Percentiles rank a stretch among this genome's conserved stretches.
Conservation (phyloP, 495 filamentous ascomycete species). For the Neurospora sp. region DNA sequence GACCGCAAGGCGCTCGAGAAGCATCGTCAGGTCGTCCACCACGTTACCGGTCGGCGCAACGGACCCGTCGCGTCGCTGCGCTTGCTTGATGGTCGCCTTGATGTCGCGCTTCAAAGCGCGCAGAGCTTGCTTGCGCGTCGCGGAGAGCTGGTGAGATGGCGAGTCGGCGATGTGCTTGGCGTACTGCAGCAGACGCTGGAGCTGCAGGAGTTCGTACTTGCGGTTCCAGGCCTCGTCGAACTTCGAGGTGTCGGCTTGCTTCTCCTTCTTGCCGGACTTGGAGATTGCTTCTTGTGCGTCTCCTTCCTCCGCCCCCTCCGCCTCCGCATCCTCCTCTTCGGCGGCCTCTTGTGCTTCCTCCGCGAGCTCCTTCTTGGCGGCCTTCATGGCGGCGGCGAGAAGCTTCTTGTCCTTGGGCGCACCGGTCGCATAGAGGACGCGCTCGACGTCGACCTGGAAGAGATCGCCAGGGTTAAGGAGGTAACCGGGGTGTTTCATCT, state of each 20-base stretch:
- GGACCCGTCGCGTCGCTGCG: conserved; percentile 4
- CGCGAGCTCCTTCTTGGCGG: conserved; percentile 6
- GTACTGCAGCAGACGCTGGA: conserved; percentile 2
- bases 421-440: conserved; percentile 81
- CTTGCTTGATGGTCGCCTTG: conserved; percentile 17
- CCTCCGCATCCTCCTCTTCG: conserved; percentile 11
- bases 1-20: conserved; percentile 13
- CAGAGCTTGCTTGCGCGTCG: conserved; percentile 26
- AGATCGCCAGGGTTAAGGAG: conserved; percentile 95
- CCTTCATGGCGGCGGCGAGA: conserved; percentile 1
- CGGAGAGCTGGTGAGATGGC: conserved; percentile 9
- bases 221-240: background rate
- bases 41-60: conserved; percentile 8
- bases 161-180: conserved; percentile 20
- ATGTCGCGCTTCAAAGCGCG: conserved; percentile 23
- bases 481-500: conserved; percentile 92
- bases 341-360: conserved; percentile 14
- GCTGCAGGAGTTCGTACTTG: background rate
- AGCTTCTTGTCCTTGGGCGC: conserved; percentile 26
- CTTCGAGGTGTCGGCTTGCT: conserved; percentile 17
- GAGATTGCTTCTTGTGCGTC: conserved; percentile 15
- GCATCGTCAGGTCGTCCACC: conserved; percentile 17
- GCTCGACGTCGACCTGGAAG: conserved; percentile 86
- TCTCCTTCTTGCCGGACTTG: conserved; percentile 6
- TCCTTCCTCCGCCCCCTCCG: conserved; percentile 11